Evolutionary conservation across 2,329 filamentous ascomycete genomes (phyloP).

Genomic region (Aureobasidium sp.): DNA sequence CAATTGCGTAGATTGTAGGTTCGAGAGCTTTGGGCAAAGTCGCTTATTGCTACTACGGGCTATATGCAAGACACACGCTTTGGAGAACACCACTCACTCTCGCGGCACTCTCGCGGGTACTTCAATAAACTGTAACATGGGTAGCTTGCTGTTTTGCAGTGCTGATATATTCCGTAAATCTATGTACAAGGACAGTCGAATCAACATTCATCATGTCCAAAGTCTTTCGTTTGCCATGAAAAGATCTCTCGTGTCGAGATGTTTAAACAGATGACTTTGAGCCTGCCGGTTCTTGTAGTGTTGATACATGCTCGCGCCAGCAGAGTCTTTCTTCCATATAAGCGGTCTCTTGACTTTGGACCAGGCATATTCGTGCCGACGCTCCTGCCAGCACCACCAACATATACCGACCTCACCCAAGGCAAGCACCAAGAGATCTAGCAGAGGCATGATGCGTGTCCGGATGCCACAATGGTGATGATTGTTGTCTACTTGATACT

Average conservation of each 20-base stretch:
- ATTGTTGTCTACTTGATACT: slow-evolving; percentile 67
- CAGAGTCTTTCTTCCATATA: slow-evolving; percentile 24
- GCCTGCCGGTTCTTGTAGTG: slow-evolving; percentile 10
- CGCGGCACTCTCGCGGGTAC: no score
- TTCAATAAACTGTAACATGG: neutral
- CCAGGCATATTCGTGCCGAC: slow-evolving; percentile 38
- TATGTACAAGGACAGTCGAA: neutral
- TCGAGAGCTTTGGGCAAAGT: neutral
- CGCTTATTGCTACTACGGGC: no score
- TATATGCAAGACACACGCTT: no score
- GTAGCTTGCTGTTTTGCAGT: neutral
- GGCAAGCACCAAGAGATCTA: slow-evolving; percentile 54
- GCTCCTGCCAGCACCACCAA: slow-evolving; percentile 37
- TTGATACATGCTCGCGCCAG: slow-evolving; percentile 15
- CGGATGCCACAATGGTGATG: slow-evolving; percentile 68
- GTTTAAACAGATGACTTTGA: slow-evolving; percentile 22
- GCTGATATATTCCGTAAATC: neutral
- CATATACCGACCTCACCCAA: slow-evolving; percentile 40
- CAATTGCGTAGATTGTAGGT: neutral
- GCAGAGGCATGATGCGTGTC: slow-evolving; percentile 56
- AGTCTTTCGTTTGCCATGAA: slow-evolving; percentile 29
- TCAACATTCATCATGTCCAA: slow-evolving; percentile 20
- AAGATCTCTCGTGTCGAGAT: slow-evolving; percentile 25
- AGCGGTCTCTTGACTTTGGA: slow-evolving; percentile 39
- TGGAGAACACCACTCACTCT: no score